phyloP scores from a whole-genome alignment of 805 yeast genomes.

The Pichia paraexigua region DNA sequence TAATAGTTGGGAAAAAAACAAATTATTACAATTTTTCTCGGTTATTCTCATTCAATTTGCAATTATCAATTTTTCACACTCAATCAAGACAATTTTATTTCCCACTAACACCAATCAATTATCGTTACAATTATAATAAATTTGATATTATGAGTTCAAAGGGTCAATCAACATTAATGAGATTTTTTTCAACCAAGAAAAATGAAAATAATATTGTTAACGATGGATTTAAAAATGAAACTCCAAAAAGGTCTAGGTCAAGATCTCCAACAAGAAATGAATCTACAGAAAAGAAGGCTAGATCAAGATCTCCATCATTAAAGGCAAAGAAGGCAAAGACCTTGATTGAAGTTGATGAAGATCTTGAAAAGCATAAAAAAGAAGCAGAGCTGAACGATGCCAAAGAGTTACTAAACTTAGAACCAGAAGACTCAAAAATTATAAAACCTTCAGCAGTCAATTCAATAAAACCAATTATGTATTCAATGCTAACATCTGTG shows the following conservation, averaged over 20 bases:
- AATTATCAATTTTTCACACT: not conserved
- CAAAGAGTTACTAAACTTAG: conserved; percentile 10
- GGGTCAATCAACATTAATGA: conserved; percentile 10
- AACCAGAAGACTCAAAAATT: not conserved
- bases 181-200: conserved; percentile 11
- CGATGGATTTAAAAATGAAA: not conserved
- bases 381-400: conserved; percentile 21
- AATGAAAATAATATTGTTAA: not conserved
- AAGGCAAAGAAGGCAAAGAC: conserved; percentile 2
- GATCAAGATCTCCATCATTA: conserved; percentile 1
- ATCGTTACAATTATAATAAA: no score
- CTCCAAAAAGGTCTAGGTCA: conserved; percentile 1
- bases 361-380: conserved; percentile 14
- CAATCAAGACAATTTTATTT: not conserved
- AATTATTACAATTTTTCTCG: not conserved
- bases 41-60: not conserved
- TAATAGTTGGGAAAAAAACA: not conserved
- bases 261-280: not conserved
- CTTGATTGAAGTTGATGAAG: conserved; percentile 4
- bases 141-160: not conserved
- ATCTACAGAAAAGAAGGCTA: not conserved
- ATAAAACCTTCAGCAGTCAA: not conserved
- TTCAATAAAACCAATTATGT: conserved; percentile 23
- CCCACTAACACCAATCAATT: not conserved
- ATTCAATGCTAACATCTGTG: conserved; percentile 44